Evolutionary conservation across 805 yeast genomes (phyloP).

Genomic region (Vanderwaltozyma verrucispora): DNA sequence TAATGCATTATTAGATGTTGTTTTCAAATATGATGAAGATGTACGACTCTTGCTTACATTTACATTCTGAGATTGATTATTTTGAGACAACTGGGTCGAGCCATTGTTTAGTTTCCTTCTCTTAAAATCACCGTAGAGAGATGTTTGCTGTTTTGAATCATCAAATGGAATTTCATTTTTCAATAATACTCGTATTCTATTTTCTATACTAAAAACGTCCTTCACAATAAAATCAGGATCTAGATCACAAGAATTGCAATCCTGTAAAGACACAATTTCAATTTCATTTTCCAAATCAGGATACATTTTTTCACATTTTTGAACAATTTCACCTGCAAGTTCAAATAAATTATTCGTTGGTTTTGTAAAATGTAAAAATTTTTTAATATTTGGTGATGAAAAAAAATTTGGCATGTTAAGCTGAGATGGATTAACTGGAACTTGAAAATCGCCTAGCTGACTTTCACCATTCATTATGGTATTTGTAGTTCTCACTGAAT

Average conservation of each 20-base stretch:
- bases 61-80: constrained; percentile 7
- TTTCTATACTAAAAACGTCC: constrained; percentile 49
- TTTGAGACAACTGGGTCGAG: constrained; percentile 5
- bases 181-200: constrained; percentile 37
- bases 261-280: constrained; percentile 53
- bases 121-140: constrained; percentile 7
- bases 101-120: constrained; percentile 18
- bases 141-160: constrained; percentile 5
- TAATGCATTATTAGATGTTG: constrained; percentile 7
- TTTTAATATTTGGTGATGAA: constrained; percentile 23
- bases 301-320: constrained; percentile 50
- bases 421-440: neutral
- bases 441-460: neutral
- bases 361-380: constrained; percentile 56
- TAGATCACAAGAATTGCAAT: constrained; percentile 56
- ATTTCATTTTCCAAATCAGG: constrained; percentile 42
- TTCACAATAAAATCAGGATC: constrained; percentile 65
- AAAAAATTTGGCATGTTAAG: neutral
- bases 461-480: neutral
- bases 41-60: constrained; percentile 16
- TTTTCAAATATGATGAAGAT: constrained; percentile 6
- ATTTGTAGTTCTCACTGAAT: neutral
- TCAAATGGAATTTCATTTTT: constrained; percentile 30
- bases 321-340: constrained; percentile 44
- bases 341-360: constrained; percentile 36